Evolutionary conservation across 2,329 filamentous ascomycete genomes (phyloP), one percentile per base, ranked within the genome.

Genomic region (Ceratocystis colombiana): DNA sequence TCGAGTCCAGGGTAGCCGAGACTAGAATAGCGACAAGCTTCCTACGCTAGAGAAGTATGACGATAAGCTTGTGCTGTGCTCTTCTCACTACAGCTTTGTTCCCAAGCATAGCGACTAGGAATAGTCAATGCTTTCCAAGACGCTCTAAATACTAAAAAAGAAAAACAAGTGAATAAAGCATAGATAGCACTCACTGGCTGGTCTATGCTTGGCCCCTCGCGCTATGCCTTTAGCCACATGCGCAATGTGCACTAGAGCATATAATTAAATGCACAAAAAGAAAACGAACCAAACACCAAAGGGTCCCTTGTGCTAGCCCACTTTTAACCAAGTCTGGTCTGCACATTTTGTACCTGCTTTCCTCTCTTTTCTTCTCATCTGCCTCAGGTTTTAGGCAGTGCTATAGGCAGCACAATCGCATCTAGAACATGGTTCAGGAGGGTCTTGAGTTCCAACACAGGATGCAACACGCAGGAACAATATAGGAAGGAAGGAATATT

Each of bases 401-500:
- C 33, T 8, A 10, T 8, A 3, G 33, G 33, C 33, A 10, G 33
- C 0, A 37, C 33, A 37, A 37, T 37, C 2, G 33, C 33, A 37
- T 37, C 33, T 37, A 37, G 33, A 37, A 50, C 46, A 20, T 3
- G 46, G n/a, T 3, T n/a, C 17, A n/a, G 17, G n/a, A 22, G 46
- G 33, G 33, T n/a, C 10, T 50, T 8, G 20, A 50, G 17, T 50
- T 50, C 46, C 46, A n/a, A 50, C 17, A n/a, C 46, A 50, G 25
- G 20, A 53, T 25, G 48, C n/a, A 53, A 48, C 22, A 28, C 41
- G 41, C 8, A 57, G 53, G 53, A 57, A 57, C 50, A 57, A 17
- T 5, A 30, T 1, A 57, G 53, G 6, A 33, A 33, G 15, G 25
- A 17, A 33, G 25, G 25, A 17, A 12, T 7, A 33, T 7, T 50